phyloP scores from a whole-genome alignment of 176 grass and related monocot species.

The Cenchrus americanus region DNA sequence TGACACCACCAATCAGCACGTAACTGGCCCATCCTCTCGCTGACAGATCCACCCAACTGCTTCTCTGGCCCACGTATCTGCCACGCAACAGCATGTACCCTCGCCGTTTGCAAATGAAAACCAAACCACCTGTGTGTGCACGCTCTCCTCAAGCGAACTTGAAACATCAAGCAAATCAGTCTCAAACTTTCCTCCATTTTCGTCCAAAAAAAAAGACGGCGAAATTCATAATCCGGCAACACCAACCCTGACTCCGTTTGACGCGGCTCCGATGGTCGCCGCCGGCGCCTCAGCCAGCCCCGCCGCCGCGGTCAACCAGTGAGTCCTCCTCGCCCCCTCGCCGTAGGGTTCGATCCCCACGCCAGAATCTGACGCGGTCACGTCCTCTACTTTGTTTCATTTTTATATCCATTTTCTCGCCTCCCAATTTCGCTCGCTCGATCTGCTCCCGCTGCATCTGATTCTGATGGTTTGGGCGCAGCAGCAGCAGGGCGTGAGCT shows the following conservation, averaged over 20 bases:
- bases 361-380: neutral
- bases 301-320: neutral
- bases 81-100: neutral
- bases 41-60: neutral
- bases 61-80: neutral
- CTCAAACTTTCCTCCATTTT: neutral
- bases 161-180: neutral
- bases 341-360: conserved; percentile 10
- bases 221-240: neutral
- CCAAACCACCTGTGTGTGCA: neutral
- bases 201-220: neutral
- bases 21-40: neutral
- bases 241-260: conserved; percentile 24
- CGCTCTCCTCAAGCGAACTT: neutral
- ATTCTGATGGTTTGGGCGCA: conserved; percentile 34
- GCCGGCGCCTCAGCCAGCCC: neutral
- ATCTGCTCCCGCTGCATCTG: conserved; percentile 40
- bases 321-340: neutral
- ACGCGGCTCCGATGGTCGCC: conserved; percentile 32
- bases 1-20: neutral
- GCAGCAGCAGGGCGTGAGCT: conserved; percentile 39
- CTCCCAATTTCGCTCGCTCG: neutral
- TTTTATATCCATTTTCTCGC: neutral
- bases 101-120: neutral
- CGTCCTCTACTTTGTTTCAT: neutral